phyloP scores from a whole-genome alignment of 2,329 filamentous ascomycete species.

The Epicoccum nigrum region DNA sequence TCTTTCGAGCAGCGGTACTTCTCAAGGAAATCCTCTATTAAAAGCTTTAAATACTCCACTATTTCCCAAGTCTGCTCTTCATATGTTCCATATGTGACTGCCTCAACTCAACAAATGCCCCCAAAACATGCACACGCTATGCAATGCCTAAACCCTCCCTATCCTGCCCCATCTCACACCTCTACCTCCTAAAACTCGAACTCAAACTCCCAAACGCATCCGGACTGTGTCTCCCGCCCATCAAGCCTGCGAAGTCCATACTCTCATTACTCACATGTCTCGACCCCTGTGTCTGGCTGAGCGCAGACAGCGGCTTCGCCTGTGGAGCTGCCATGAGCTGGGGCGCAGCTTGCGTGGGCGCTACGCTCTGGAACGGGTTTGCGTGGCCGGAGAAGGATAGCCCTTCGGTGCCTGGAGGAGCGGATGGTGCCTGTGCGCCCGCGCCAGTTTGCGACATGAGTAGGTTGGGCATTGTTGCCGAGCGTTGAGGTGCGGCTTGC shows the following conservation, averaged over 20 bases:
- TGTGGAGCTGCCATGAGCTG: conserved; percentile 48
- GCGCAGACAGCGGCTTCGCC: conserved; percentile 63
- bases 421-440: conserved; percentile 27
- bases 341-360: conserved; percentile 41
- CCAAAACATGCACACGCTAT: neutral
- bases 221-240: conserved; percentile 74
- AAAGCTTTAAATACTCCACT: too few relatives aligned
- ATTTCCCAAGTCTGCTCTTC: too few relatives aligned
- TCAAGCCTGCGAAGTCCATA: conserved; percentile 66
- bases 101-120: too few relatives aligned
- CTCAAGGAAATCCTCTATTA: neutral
- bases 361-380: conserved; percentile 54
- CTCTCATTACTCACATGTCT: conserved; percentile 72
- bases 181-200: conserved; percentile 53
- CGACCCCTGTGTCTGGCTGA: conserved; percentile 27
- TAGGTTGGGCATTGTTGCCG: conserved; percentile 20
- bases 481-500: conserved; percentile 15
- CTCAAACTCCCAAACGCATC: conserved; percentile 81
- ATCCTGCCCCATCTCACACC: neutral
- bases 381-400: conserved; percentile 30
- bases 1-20: too few relatives aligned
- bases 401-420: conserved; percentile 34
- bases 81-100: too few relatives aligned
- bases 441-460: conserved; percentile 16
- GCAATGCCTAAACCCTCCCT: neutral